Evolutionary conservation across 2,329 filamentous ascomycete genomes (phyloP).

Genomic region (Stagonosporopsis chrysanthemi): DNA sequence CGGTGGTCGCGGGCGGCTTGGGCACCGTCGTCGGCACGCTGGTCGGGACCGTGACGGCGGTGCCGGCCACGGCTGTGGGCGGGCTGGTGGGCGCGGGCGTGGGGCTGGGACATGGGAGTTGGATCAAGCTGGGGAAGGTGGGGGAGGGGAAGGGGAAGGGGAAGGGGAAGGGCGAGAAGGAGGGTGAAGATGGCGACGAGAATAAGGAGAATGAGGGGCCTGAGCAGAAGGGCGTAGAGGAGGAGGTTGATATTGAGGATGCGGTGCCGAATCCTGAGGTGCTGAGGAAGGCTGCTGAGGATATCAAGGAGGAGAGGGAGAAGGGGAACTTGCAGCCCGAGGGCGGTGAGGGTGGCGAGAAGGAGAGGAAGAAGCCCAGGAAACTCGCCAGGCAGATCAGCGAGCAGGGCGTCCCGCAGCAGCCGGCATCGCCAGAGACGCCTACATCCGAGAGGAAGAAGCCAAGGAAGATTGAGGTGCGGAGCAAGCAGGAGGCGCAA

Average conservation of each 20-base stretch:
- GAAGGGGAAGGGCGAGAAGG: too few species aligned
- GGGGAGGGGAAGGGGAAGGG: constrained; percentile 27
- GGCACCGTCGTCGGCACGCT: constrained; percentile 53
- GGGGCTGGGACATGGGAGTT: constrained; percentile 54
- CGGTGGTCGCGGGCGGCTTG: constrained; percentile 51
- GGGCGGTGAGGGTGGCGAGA: constrained; percentile 13
- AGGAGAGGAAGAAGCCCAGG: constrained; percentile 11
- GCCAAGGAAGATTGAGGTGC: constrained; percentile 35
- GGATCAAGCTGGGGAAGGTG: constrained; percentile 48
- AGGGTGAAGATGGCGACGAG: constrained; percentile 16
- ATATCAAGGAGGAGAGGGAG: constrained; percentile 28
- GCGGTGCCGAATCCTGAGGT: constrained; percentile 37
- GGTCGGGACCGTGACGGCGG: constrained; percentile 49
- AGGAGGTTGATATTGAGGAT: constrained; percentile 31
- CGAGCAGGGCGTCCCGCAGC: constrained; percentile 1
- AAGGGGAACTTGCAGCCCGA: constrained; percentile 20
- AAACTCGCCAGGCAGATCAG: constrained; percentile 21
- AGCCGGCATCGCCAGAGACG: constrained; percentile 8
- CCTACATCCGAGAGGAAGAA: constrained; percentile 17
- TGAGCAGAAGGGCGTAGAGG: background rate
- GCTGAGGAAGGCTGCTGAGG: constrained; percentile 35
- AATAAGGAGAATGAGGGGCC: constrained; percentile 17
- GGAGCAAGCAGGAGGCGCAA: constrained; percentile 22
- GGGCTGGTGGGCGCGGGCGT: constrained; percentile 52
- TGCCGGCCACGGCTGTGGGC: constrained; percentile 51